Base-by-base conservation (phyloP, 163 green algal genomes). In the Chlamydomonas reinhardtii region DNA sequence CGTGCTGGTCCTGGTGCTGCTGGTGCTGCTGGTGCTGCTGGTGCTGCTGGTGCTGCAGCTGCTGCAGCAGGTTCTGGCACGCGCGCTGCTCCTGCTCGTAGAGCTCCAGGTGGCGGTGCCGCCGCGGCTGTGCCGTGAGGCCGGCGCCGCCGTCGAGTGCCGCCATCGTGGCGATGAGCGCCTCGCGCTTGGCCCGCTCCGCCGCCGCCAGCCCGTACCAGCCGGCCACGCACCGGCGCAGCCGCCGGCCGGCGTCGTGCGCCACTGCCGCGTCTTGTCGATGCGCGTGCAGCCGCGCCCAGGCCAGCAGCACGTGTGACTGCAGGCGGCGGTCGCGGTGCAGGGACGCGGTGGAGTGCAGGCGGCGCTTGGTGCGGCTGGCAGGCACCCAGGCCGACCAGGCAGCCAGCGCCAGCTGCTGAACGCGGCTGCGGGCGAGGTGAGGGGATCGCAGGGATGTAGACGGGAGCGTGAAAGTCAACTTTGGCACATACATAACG, bases 351-450 rank as follows among this genome's bases (percentile, higher is more conserved):
- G 35, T 68, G 34, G 56, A 39, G 0, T 8, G 4, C 34, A 73
- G 56, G 27, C 54, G 35, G 35, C 6, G 16, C 54, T 66, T 79
- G 34, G 20, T 43, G 35, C 62, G 76, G 29, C 32, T 34, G 29
- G 11, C 29, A 2, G 29, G 19, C 2, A 75, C 4, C 29, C 74
- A 65, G 8, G 34, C 37, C 15, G 17, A 27, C 76, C 64, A 84
- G 14, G 64, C 62, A 9, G 39, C 64, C 16, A 84, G n/a, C 61
- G 29, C 24, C 0, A n/a, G 27, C 4, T 73, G n/a, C 3, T 37
- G 20, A 0, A 72, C 20, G 24, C 79, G 79, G 68, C 79, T 85
- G 68, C n/a, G 34, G 62, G n/a, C n/a, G n/a, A n/a, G n/a, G n/a
- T n/a, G n/a, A n/a, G n/a, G n/a, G n/a, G n/a, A n/a, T n/a, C n/a